A percentile compares a stretch with the other conserved stretches of the same genome.
phyloP scores from a whole-genome alignment of 2,329 filamentous ascomycete genomes.

The Trichoderma harzianum region DNA sequence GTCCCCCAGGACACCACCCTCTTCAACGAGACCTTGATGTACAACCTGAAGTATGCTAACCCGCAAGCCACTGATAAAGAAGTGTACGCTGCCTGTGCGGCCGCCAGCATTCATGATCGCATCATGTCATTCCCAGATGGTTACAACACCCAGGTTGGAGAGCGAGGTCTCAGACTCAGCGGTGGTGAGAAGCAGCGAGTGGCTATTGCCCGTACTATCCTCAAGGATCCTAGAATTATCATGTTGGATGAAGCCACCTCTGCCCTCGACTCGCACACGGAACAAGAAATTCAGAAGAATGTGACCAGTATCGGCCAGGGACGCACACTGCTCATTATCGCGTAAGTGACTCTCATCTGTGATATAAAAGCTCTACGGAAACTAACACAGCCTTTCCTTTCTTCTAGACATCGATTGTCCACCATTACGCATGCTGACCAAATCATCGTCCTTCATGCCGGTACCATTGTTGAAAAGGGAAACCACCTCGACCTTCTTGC shows the following conservation, averaged over 20 bases:
- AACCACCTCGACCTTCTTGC: conserved; percentile 74
- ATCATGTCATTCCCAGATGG: conserved; percentile 85
- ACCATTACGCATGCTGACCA: conserved; percentile 84
- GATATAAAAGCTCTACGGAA: neutral
- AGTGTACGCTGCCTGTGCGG: conserved; percentile 75
- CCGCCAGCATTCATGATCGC: conserved; percentile 89
- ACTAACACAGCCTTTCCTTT: conserved; percentile 23
- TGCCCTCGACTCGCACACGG: conserved; percentile 85
- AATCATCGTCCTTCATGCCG: conserved; percentile 74
- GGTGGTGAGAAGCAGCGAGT: conserved; percentile 93
- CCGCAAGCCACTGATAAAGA: conserved; percentile 76
- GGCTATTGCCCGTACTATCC: conserved; percentile 86
- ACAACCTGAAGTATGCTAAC: conserved; percentile 88
- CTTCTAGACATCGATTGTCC: conserved; percentile 67
- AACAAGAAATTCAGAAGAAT: conserved; percentile 87
- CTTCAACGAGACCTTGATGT: conserved; percentile 94
- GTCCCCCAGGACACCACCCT: conserved; percentile 95
- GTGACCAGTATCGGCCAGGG: conserved; percentile 77
- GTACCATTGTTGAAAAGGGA: conserved; percentile 73
- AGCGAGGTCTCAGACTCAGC: conserved; percentile 80
- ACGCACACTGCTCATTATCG: conserved; percentile 92
- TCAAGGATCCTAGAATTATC: conserved; percentile 89
- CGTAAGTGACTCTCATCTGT: conserved; percentile 48
- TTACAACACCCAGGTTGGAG: conserved; percentile 87
- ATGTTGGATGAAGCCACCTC: conserved; percentile 92